Conservation (phyloP, 164 flowering plant species). For the Dillenia suffruticosa region DNA sequence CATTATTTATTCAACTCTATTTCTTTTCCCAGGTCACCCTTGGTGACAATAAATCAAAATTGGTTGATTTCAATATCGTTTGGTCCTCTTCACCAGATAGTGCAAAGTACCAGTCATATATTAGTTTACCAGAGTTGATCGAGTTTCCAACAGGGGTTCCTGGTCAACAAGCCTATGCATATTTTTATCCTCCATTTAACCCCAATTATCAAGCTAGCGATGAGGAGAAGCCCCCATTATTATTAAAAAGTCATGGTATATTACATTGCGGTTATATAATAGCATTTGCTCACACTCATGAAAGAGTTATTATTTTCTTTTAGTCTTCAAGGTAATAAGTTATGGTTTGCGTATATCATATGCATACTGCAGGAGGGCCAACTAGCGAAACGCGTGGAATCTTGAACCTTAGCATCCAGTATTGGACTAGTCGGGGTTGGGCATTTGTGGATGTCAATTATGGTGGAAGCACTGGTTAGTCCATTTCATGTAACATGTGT, state of each 20-base stretch:
- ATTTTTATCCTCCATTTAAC: slow-evolving; percentile 86
- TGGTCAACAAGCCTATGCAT: slow-evolving; percentile 89
- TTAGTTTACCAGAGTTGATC: slow-evolving; percentile 77
- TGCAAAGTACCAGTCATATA: slow-evolving; percentile 45
- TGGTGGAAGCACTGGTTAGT: slow-evolving; percentile 96
- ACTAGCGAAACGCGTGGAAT: slow-evolving; percentile 78
- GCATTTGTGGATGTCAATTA: slow-evolving; percentile 97
- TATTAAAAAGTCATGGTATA: slow-evolving; percentile 86
- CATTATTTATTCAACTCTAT: neutral
- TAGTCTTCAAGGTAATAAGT: neutral
- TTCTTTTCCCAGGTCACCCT: slow-evolving; percentile 53
- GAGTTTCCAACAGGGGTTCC: slow-evolving; percentile 85
- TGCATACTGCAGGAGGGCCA: slow-evolving; percentile 75
- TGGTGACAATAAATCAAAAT: slow-evolving; percentile 41
- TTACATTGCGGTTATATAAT: neutral
- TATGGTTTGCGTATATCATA: neutral
- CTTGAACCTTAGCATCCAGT: slow-evolving; percentile 77
- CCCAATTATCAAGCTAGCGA: slow-evolving; percentile 49
- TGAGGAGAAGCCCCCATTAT: slow-evolving; percentile 94
- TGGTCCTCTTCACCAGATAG: slow-evolving; percentile 80
- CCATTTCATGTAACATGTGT: neutral
- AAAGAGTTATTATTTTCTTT: neutral
- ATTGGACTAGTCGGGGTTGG: slow-evolving; percentile 99
- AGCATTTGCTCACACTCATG: too few relatives aligned
- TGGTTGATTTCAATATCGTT: slow-evolving; percentile 48